These are phyloP conservation scores for Prunus salicina DNA, from an alignment of 306 rosid species.

Conservation along the genomic window DNA sequence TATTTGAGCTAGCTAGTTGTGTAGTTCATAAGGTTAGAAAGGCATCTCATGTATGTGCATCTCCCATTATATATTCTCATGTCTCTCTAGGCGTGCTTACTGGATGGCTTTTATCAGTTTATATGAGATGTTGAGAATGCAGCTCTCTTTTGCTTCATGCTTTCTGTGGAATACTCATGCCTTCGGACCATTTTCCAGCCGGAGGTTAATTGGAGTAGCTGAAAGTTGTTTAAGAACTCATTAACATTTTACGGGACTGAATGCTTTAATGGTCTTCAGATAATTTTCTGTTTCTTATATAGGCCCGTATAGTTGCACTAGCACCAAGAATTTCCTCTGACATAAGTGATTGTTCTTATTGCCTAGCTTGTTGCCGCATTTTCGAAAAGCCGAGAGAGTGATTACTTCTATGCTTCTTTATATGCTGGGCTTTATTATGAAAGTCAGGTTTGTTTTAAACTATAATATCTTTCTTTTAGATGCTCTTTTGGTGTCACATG, in stretches of 20 bases:
- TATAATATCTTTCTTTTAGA: slow-evolving; percentile 8
- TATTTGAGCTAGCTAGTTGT: neutral
- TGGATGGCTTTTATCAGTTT: too few species aligned
- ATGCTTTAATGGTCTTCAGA: neutral
- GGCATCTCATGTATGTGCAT: neutral
- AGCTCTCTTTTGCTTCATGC: too few species aligned
- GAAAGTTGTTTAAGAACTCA: neutral
- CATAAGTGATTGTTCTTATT: slow-evolving; percentile 25
- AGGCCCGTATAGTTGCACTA: neutral
- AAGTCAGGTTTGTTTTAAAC: slow-evolving; percentile 63
- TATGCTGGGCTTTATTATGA: slow-evolving; percentile 84
- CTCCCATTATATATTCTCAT: neutral
- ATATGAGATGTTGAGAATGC: too few species aligned
- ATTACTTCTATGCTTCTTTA: slow-evolving; percentile 69
- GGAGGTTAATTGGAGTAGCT: neutral
- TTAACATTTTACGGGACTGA: neutral
- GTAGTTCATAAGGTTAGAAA: neutral
- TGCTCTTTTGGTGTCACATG: neutral
- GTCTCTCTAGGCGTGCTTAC: neutral
- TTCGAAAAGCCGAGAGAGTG: slow-evolving; percentile 55
- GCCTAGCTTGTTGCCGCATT: slow-evolving; percentile 76
- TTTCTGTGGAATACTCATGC: too few species aligned
- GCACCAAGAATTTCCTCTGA: slow-evolving; percentile 26
- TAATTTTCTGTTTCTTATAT: neutral
- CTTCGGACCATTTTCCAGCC: too few species aligned